Evolutionary conservation across 2,329 filamentous ascomycete species (phyloP), one percentile per base, ranked within the genome.

Genomic region (Xylaria digitata): DNA sequence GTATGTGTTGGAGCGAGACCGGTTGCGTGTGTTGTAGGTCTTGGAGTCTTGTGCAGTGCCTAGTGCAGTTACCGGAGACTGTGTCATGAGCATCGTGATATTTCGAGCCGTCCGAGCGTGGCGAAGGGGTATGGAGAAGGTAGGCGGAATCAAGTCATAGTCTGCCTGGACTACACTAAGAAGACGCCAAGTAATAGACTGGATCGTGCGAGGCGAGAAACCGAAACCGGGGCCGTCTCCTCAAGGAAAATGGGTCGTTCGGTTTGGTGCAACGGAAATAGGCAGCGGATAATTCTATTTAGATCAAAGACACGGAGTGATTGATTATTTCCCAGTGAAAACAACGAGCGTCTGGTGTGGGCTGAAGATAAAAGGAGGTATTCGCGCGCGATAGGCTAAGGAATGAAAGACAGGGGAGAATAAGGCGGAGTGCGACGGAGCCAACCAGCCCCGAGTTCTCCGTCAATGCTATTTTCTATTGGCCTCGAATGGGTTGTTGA

Each of bases 71-170:
- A 81, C 79, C 76, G 80, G 78, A 68, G 79, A 78, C 79, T 82
- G 81, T 76, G 83, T 85, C 84, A 86, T 85, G 74, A 86, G 84
- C 84, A 86, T 86, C 75, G 81, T 85, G 81, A 80, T 74, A 69
- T 76, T 70, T 70, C 66, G 71, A 71, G 69, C 69, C 73, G 61
- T 45, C 70, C 65, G 65, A 70, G 63, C 61, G 66, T 69, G 50
- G 62, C 60, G 60, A 72, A 43, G 53, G 34, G 45, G 32, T 65
- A 69, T 63, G 61, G 66, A 66, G 68, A 62, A 58, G n/a, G 57
- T 60, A 62, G 67, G 65, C 59, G 64, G 64, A 67, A 71, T 74
- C 73, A 76, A 73, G 60, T 73, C 76, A 77, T 76, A 66, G 69
- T 71, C 73, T 63, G 68, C 68, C 71, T 53, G 65, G 59, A 61